Percentiles rank a stretch among this genome's conserved stretches.
Evolutionary conservation across 2,329 filamentous ascomycete genomes (phyloP).

Genomic region (Lachnellula cervina): DNA sequence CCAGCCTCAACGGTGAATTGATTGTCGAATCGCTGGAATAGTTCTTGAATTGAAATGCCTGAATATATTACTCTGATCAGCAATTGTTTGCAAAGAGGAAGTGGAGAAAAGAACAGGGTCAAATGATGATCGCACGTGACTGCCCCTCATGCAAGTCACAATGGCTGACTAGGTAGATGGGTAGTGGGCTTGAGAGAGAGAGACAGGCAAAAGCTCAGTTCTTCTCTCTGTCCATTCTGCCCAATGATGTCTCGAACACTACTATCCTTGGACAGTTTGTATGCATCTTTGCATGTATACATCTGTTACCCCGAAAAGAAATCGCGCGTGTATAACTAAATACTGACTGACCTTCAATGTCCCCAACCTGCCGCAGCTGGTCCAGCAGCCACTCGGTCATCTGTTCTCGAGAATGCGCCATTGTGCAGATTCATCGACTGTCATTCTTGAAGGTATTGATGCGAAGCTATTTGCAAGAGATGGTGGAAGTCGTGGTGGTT

Average conservation of each 20-base stretch:
- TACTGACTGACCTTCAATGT: slow-evolving; percentile 8
- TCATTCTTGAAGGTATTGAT: slow-evolving; percentile 1
- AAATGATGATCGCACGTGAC: no score
- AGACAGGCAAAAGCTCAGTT: no score
- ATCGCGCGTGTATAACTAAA: no score
- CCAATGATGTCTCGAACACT: no score
- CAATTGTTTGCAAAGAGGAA: no score
- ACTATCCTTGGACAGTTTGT: accelerated
- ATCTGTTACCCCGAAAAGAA: background rate
- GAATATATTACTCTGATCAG: background rate
- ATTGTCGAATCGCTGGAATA: slow-evolving; percentile 9
- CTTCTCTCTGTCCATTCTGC: no score
- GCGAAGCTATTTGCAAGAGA: no score
- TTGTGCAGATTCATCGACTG: background rate
- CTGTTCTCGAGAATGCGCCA: slow-evolving; percentile 2
- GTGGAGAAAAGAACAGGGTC: no score
- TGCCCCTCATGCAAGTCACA: no score
- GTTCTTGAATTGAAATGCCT: slow-evolving; percentile 12
- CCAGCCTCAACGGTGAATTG: background rate
- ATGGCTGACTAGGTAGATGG: no score
- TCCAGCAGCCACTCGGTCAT: slow-evolving; percentile 21
- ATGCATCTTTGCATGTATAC: background rate
- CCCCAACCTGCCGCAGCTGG: slow-evolving; percentile 20
- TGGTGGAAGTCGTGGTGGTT: no score
- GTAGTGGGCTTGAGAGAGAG: no score